phyloP scores from a whole-genome alignment of 192 early-diverging fungal genomes.

The Podila clonocystis region DNA sequence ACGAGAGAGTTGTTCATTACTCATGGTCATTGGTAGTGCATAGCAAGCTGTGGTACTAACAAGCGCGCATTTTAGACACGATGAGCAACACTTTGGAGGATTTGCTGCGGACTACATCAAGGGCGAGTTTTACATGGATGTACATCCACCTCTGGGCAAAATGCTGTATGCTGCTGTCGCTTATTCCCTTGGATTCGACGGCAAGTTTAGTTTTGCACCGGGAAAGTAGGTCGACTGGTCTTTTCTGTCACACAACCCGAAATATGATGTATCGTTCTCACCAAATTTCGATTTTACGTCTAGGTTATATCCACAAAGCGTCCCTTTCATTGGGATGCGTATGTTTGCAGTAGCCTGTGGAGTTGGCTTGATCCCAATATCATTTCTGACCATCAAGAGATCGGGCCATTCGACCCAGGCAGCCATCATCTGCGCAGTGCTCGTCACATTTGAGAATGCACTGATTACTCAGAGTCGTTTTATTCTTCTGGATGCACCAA shows the following conservation, averaged over 20 bases:
- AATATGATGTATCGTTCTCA: background rate
- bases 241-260: background rate
- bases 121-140: constrained; percentile 92
- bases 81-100: constrained; percentile 94
- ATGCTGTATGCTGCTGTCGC: constrained; percentile 78
- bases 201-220: constrained; percentile 87
- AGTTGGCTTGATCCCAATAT: constrained; percentile 81
- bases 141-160: constrained; percentile 93
- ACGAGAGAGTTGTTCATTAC: too few species aligned
- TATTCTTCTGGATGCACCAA: constrained; percentile 90
- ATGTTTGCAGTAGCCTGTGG: constrained; percentile 82
- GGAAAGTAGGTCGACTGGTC: constrained; percentile 64
- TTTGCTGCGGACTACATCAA: constrained; percentile 89
- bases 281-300: constrained; percentile 37
- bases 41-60: too few species aligned
- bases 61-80: too few species aligned
- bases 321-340: constrained; percentile 91
- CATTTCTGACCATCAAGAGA: constrained; percentile 83
- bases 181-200: constrained; percentile 78
- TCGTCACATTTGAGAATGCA: constrained; percentile 91
- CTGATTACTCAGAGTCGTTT: constrained; percentile 91
- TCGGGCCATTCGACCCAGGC: constrained; percentile 83
- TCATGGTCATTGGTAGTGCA: too few species aligned
- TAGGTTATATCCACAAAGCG: constrained; percentile 75
- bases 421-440: constrained; percentile 77